phyloP scores from a whole-genome alignment of 2,329 filamentous ascomycete genomes.

The Monosporascus ibericus region DNA sequence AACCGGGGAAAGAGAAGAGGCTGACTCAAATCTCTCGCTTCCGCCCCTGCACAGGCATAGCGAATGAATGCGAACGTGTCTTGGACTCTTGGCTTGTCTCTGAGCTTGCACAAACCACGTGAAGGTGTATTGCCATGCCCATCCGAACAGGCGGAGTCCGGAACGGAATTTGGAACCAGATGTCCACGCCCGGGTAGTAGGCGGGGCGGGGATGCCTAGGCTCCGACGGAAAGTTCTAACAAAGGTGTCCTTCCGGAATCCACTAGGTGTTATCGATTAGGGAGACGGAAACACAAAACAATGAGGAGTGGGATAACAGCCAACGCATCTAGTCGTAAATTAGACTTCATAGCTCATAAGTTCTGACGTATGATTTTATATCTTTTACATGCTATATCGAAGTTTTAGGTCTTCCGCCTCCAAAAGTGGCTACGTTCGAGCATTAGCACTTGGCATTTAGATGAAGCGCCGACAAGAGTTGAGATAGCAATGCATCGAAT shows the following conservation, averaged over 20 bases:
- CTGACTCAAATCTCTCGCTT: neutral
- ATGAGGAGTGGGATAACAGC: too few relatives aligned
- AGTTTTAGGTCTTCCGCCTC: too few relatives aligned
- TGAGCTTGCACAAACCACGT: neutral
- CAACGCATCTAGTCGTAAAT: too few relatives aligned
- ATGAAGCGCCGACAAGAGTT: neutral
- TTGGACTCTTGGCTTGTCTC: neutral
- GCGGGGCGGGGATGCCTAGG: too few relatives aligned
- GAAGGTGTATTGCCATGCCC: too few relatives aligned
- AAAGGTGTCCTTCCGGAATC: neutral
- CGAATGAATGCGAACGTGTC: neutral
- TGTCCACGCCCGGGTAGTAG: too few relatives aligned
- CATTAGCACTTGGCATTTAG: neutral
- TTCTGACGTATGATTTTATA: too few relatives aligned
- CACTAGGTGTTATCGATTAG: too few relatives aligned
- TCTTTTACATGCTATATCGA: too few relatives aligned
- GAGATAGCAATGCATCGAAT: neutral
- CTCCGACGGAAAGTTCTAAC: neutral
- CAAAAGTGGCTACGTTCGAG: too few relatives aligned
- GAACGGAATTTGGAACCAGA: neutral
- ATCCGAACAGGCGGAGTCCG: neutral
- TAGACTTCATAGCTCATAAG: too few relatives aligned
- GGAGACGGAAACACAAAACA: too few relatives aligned
- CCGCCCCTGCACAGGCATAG: neutral
- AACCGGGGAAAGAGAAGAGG: neutral